A percentile compares a stretch with the other conserved stretches of the same genome.
These are phyloP conservation scores for Sporothrix globosa DNA, from an alignment of 2,329 filamentous ascomycete species.

Conservation along the genomic window DNA sequence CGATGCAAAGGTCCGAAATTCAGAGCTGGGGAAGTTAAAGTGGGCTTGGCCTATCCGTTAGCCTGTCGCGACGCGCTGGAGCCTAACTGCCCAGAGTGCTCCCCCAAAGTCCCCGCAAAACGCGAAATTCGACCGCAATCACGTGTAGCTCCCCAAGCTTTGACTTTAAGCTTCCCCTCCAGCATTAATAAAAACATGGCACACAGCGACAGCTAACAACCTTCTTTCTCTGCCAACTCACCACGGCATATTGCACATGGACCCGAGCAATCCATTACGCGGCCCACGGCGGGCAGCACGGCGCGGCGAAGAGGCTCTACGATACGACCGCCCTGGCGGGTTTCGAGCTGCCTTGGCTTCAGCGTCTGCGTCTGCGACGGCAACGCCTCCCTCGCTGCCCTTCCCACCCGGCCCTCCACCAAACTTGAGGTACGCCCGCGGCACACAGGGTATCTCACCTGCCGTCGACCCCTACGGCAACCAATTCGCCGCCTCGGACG, in stretches of 20 bases:
- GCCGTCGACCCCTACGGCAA: not conserved
- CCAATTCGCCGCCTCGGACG: not conserved
- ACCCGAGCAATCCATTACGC: constrained; percentile 33
- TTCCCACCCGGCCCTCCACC: not conserved
- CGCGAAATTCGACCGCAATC: constrained; percentile 36
- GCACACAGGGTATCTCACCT: not conserved
- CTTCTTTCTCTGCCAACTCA: not conserved
- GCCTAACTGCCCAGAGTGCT: constrained; percentile 20
- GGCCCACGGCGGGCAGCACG: constrained; percentile 32
- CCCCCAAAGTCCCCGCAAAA: constrained; percentile 22
- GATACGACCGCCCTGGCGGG: constrained; percentile 16
- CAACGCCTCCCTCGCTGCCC: not conserved
- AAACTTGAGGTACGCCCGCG: not conserved
- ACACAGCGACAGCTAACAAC: not conserved
- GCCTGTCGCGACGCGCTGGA: constrained; percentile 34
- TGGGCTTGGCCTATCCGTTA: not conserved
- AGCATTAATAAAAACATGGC: not conserved
- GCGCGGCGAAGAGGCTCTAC: constrained; percentile 29
- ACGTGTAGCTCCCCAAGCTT: constrained; percentile 31
- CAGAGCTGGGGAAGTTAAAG: not conserved
- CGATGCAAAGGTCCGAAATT: not conserved
- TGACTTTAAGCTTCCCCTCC: not conserved
- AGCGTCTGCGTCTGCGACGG: not conserved
- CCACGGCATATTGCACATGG: constrained; percentile 28
- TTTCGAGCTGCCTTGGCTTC: not conserved